These are phyloP conservation scores for Stygiomarasmius scandens DNA, from an alignment of 1,284 basidiomycete genomes.

Conservation along the genomic window DNA sequence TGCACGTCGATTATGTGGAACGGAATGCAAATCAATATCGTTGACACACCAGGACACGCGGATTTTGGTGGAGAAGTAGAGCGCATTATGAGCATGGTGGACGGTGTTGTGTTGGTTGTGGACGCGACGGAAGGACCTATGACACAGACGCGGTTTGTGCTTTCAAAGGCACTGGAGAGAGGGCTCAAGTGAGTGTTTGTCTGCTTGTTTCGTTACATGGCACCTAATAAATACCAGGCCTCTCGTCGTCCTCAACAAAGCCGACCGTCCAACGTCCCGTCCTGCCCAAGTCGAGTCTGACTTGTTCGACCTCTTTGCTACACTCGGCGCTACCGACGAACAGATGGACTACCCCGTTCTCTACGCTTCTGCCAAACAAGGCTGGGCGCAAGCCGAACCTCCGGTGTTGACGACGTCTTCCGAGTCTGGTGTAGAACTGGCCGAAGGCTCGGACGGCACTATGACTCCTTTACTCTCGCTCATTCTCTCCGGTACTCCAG, in stretches of 20 bases:
- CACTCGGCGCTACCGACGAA: constrained; percentile 48
- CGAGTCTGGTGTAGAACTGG: constrained; percentile 12
- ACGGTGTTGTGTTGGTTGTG: constrained; percentile 49
- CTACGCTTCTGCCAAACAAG: constrained; percentile 51
- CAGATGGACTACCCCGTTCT: constrained; percentile 52
- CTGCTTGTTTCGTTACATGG: not conserved
- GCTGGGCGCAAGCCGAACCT: constrained; percentile 41
- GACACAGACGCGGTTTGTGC: constrained; percentile 51
- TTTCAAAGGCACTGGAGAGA: constrained; percentile 43
- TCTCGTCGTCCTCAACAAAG: constrained; percentile 49
- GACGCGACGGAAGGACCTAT: constrained; percentile 53
- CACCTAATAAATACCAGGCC: constrained; percentile 35
- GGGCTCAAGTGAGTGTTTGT: constrained; percentile 39
- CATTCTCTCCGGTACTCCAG: constrained; percentile 43
- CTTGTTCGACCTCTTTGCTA: constrained; percentile 51
- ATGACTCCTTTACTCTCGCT: constrained; percentile 48
- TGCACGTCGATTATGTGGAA: constrained; percentile 47
- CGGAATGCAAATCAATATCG: constrained; percentile 47
- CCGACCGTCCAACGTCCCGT: constrained; percentile 43
- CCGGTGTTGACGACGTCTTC: constrained; percentile 17
- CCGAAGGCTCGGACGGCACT: constrained; percentile 6
- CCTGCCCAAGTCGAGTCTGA: constrained; percentile 48
- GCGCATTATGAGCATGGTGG: constrained; percentile 52
- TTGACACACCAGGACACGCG: constrained; percentile 52
- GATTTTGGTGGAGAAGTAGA: constrained; percentile 55